These are phyloP conservation scores for Vigna trinervia DNA, from an alignment of 306 rosid species.

Conservation along the genomic window DNA sequence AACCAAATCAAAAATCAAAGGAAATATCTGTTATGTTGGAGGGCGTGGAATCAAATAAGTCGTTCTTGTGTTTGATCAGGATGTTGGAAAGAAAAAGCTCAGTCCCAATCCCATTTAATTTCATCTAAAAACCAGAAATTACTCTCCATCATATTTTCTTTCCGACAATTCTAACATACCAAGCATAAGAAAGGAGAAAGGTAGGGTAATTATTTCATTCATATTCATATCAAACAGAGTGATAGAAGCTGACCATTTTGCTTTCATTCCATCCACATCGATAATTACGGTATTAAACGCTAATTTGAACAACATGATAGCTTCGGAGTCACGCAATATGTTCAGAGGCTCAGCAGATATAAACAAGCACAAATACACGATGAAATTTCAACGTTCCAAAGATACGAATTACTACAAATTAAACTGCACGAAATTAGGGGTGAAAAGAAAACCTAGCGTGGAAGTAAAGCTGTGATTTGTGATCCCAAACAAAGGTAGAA, in stretches of 20 bases:
- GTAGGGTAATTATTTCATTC: neutral
- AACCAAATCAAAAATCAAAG: neutral
- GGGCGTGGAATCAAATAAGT: neutral
- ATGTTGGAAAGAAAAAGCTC: neutral
- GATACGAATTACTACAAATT: neutral
- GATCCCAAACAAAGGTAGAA: conserved; percentile 79
- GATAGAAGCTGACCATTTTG: neutral
- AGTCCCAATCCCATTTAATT: conserved; percentile 1
- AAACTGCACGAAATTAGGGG: neutral
- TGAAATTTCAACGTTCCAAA: neutral
- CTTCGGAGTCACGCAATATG: neutral
- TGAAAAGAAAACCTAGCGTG: conserved; percentile 66
- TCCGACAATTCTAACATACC: neutral
- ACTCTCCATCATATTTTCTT: neutral
- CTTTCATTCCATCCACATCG: neutral
- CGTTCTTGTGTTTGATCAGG: neutral
- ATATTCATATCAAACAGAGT: conserved; percentile 8
- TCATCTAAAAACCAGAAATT: neutral
- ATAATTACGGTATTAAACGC: neutral
- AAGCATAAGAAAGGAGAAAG: conserved; percentile 14
- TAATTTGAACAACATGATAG: neutral
- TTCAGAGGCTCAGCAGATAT: neutral
- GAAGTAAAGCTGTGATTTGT: conserved; percentile 72
- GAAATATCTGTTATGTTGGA: conserved; percentile 5
- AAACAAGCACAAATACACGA: neutral